Base-by-base conservation (phyloP, 2,329 filamentous ascomycete genomes). In the Herpomyces periplanetae region DNA sequence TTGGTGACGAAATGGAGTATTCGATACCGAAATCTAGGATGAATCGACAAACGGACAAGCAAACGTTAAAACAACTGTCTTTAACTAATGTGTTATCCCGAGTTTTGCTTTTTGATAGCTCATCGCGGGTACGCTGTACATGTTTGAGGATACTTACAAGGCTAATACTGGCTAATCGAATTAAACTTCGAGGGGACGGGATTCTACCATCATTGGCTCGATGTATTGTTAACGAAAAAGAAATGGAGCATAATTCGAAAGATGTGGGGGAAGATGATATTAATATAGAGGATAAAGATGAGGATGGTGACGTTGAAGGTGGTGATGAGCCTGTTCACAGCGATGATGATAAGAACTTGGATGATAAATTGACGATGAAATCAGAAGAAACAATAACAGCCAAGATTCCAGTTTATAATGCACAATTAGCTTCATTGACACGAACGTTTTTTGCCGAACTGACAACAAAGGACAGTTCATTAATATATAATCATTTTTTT, bases 151-250 rank as follows among this genome's bases (percentile, higher is more conserved):
- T 84, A 1, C 42, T 96, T 28, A 96, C 84, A 0, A 96, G 96
- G 49, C 42, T 96, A 22, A 96, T 96, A 30, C 43, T 96, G 17
- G 80, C 80, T 1, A 80, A 84, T 11, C 80, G 96, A 39, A 75
- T 96, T 43, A 96, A 96, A 48, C 80, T 96, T 38, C 96, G 96
- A 47, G n/a, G n/a, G n/a, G n/a, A n/a, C n/a, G 80, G 80, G 11
- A 80, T 96, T 39, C 46, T 96, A 5, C 80, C 80, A 18, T 75
- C 91, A 43, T 96, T 96, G 80, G 80, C 80, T 22, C 96, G 96
- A 43, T 96, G 80, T 28, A 51, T 96, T 12, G 80, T 96, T 39
- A 80, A 96, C 32, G n/a, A n/a, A n/a, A n/a, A n/a, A n/a, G n/a
- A n/a, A n/a, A n/a, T n/a, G n/a, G 57, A 60, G n/a, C 80, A 96